phyloP scores from a whole-genome alignment of 1,139 yeast genomes.

The Diutina neorugosa region DNA sequence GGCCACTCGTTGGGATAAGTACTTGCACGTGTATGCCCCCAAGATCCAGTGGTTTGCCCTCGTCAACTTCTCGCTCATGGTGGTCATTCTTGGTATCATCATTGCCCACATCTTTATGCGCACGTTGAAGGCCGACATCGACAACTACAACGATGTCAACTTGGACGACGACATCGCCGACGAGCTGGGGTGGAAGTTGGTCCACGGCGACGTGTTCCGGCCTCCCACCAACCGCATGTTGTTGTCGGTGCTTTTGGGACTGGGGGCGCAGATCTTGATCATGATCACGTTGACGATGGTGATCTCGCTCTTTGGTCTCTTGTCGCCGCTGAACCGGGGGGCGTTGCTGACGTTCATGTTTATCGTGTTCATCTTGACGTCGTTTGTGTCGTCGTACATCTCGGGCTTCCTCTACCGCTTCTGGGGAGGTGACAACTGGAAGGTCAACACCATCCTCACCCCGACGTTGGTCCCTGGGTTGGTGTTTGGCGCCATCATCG shows the following conservation, averaged over 20 bases:
- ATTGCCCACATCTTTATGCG: conserved; percentile 72
- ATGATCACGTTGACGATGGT: conserved; percentile 67
- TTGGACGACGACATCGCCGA: conserved; percentile 82
- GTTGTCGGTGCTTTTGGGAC: conserved; percentile 73
- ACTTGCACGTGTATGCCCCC: conserved; percentile 83
- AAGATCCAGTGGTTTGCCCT: conserved; percentile 93
- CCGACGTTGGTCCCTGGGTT: conserved; percentile 78
- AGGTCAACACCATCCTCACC: conserved; percentile 67
- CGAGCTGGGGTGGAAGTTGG: conserved; percentile 95
- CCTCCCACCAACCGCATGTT: conserved; percentile 63
- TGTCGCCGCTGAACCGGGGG: conserved; percentile 93
- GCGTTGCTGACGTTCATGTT: conserved; percentile 85
- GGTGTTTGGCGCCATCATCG: conserved; percentile 49
- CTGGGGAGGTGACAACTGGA: conserved; percentile 91
- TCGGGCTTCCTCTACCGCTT: conserved; percentile 78
- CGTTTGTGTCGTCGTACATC: conserved; percentile 74
- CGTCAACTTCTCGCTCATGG: conserved; percentile 73
- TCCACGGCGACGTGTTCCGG: conserved; percentile 92
- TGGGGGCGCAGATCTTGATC: conserved; percentile 74
- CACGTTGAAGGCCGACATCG: conserved; percentile 76
- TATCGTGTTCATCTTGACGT: conserved; percentile 66
- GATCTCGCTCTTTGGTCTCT: conserved; percentile 78
- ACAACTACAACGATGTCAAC: conserved; percentile 80
- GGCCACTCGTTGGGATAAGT: conserved; percentile 99
- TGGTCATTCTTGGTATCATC: conserved; percentile 61